Evolutionary conservation across 495 filamentous ascomycete species (phyloP).

Genomic region (Durotheca rogersii): DNA sequence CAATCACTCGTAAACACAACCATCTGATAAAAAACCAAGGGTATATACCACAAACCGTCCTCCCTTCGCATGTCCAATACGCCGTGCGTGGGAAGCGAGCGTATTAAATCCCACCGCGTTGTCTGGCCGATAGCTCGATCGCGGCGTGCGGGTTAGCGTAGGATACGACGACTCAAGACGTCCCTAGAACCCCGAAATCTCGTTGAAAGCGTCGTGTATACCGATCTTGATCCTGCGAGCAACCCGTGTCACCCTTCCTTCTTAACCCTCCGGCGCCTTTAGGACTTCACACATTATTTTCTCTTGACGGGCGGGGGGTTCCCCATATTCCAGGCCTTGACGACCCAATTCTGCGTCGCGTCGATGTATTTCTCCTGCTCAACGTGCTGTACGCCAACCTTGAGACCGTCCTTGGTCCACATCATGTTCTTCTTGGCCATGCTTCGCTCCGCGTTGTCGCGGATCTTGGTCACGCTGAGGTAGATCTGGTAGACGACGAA

Average conservation of each 20-base stretch:
- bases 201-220: too few species aligned
- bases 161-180: too few species aligned
- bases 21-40: slow-evolving; percentile 3
- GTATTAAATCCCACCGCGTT: background rate
- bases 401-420: slow-evolving; percentile 81
- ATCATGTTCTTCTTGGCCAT: slow-evolving; percentile 81
- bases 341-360: slow-evolving; percentile 75
- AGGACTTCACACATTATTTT: slow-evolving; percentile 1
- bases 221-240: background rate
- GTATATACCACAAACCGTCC: slow-evolving; percentile 18
- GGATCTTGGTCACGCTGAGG: slow-evolving; percentile 66
- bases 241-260: background rate
- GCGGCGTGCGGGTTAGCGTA: too few species aligned
- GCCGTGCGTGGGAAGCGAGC: background rate
- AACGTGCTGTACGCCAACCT: slow-evolving; percentile 75
- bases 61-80: background rate
- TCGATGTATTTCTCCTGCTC: slow-evolving; percentile 78
- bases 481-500: slow-evolving; percentile 75
- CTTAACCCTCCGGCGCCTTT: background rate
- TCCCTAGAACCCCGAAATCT: background rate
- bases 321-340: slow-evolving; percentile 76
- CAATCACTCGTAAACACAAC: slow-evolving; percentile 1
- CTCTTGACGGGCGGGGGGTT: slow-evolving; percentile 42
- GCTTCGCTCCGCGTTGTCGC: slow-evolving; percentile 64
- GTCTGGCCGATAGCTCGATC: background rate